Base-by-base conservation (phyloP, 345 rosid species). In the Stellera chamaejasme region DNA sequence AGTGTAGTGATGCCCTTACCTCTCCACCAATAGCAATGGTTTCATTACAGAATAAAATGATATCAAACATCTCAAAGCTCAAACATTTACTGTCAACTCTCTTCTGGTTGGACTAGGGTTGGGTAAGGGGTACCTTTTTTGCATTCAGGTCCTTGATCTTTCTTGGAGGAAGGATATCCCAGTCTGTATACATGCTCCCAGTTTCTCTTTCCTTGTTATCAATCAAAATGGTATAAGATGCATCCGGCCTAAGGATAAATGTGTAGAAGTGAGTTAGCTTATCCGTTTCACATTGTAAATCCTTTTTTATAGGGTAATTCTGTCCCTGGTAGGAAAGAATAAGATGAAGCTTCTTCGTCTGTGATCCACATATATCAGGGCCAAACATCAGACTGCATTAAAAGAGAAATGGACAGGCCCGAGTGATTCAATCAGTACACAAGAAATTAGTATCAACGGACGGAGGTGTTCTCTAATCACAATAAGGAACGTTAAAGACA, bases 151-250 rank as follows among this genome's bases (percentile, higher is more conserved):
- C 89, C 71, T 75, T 92, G 50, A 92, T 76, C 75, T 81, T 92
- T 15, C 67, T 77, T 0, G 98, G 98, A 45, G 98, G 96, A 75
- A 92, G 95, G 54, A 92, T 92, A 60, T 88, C 95, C 96, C 95
- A 92, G 52, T 92, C 96, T 25, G 82, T 74, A 69, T 92, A 88
- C 88, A 92, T 75, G 85, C 90, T 88, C 13, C 98, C 96, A 2
- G 77, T 75, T 52, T 92, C 98, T 68, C 90, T 80, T 72, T 92
- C 98, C 11, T 85, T 82, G 47, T 84, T 84, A 72, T 92, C 96
- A 66, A 92, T 79, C 48, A 85, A 69, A 60, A 92, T 58, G 47
- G 90, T 92, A 71, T 86, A 92, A 60, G 83, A 73, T 59, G 97
- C 96, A 54, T 92, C 93, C 45, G 98, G 97, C 71, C 93, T 72